These are phyloP conservation scores for Talaromyces sp. DNA, from an alignment of 2,329 filamentous ascomycete species.

Conservation along the genomic window DNA sequence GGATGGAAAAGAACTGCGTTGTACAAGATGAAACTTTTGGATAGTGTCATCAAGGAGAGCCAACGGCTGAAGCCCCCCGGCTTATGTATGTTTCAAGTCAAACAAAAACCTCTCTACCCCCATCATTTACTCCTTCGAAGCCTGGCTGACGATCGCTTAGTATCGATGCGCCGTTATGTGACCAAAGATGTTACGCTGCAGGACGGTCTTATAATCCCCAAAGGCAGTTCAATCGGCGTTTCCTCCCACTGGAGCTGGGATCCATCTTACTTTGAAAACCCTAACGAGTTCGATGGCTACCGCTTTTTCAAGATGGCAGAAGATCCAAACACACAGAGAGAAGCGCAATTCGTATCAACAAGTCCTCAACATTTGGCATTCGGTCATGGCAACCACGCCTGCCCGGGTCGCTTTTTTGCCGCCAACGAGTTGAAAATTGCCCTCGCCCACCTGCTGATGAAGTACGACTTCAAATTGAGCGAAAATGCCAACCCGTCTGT, in stretches of 20 bases:
- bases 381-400: constrained; percentile 51
- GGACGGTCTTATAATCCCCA: constrained; percentile 44
- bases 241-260: constrained; percentile 7
- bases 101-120: background rate
- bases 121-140: background rate
- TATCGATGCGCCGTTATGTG: constrained; percentile 14
- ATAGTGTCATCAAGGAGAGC: constrained; percentile 21
- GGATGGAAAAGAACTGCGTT: constrained; percentile 4
- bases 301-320: constrained; percentile 44
- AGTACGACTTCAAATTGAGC: constrained; percentile 22
- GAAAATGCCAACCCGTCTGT: background rate
- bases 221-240: constrained; percentile 34
- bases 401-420: constrained; percentile 29
- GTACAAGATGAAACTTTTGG: constrained; percentile 15
- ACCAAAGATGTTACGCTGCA: constrained; percentile 16
- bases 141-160: constrained; percentile 5
- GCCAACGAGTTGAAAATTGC: constrained; percentile 22
- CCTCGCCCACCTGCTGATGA: constrained; percentile 22
- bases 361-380: constrained; percentile 50
- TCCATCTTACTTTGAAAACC: constrained; percentile 42
- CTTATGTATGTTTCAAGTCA: constrained; percentile 12
- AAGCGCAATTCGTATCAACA: constrained; percentile 51
- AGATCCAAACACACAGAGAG: constrained; percentile 21
- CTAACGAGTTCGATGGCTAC: constrained; percentile 46
- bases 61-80: constrained; percentile 16